Conservation (phyloP, 176 grass and related monocot species). For the Triticum dicoccoides region DNA sequence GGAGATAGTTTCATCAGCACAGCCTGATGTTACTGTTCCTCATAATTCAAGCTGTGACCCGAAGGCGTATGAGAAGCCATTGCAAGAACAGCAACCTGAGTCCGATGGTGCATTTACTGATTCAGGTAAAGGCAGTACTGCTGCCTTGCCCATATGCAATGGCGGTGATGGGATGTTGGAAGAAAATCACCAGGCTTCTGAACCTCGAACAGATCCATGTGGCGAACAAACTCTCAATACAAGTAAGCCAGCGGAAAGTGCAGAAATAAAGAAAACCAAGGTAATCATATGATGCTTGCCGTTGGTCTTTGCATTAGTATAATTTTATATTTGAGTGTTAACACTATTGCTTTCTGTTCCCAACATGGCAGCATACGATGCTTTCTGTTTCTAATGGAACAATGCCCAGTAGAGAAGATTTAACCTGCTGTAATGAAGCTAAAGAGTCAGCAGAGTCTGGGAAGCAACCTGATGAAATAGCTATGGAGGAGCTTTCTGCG, state of each 20-base stretch:
- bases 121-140: conserved; percentile 8
- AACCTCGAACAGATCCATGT: background rate
- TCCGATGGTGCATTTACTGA: conserved; percentile 11
- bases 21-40: conserved; percentile 7
- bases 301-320: background rate
- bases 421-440: conserved; percentile 2
- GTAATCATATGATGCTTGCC: conserved; percentile 22
- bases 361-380: conserved; percentile 28
- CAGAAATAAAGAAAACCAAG: conserved; percentile 17
- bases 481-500: background rate
- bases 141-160: background rate
- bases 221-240: background rate
- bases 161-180: background rate
- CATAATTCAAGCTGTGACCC: conserved; percentile 9
- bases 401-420: background rate
- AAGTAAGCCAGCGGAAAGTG: background rate
- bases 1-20: conserved; percentile 1
- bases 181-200: background rate
- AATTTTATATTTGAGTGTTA: background rate
- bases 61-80: conserved; percentile 24
- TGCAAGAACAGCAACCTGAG: conserved; percentile 17
- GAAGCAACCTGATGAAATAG: conserved; percentile 14
- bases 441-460: conserved; percentile 17
- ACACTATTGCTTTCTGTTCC: conserved; percentile 12
- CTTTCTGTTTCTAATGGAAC: conserved; percentile 6